Evolutionary conservation across 192 early-diverging fungal species (phyloP).

Genomic region (Haplosporangium gracile): DNA sequence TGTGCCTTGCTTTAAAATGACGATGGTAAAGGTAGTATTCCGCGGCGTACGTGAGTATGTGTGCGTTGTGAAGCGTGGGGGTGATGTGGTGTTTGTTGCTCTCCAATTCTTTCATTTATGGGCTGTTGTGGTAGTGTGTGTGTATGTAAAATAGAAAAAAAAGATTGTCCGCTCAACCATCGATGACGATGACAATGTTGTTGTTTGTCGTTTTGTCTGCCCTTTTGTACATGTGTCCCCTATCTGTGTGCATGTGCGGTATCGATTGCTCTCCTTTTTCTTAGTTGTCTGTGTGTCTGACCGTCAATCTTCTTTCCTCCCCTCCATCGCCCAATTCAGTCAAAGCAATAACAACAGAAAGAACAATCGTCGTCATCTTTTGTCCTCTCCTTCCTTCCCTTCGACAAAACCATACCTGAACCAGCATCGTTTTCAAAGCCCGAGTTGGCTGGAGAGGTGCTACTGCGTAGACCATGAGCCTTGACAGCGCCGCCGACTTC

Average conservation of each 20-base stretch:
- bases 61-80: background rate
- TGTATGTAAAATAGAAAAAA: background rate
- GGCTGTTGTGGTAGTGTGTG: background rate
- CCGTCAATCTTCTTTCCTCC: background rate
- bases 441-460: background rate
- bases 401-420: slow-evolving; percentile 27
- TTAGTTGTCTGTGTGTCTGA: background rate
- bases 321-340: background rate
- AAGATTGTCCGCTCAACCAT: background rate
- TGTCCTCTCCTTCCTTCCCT: background rate
- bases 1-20: too few species aligned
- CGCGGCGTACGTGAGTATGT: too few species aligned
- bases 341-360: background rate
- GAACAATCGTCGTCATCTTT: slow-evolving; percentile 17
- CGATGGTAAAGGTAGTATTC: too few species aligned
- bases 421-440: slow-evolving; percentile 26
- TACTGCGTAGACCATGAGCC: background rate
- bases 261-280: slow-evolving; percentile 29
- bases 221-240: background rate
- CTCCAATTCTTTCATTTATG: background rate
- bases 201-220: background rate
- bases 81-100: background rate
- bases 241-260: slow-evolving; percentile 10
- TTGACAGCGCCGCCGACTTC: slow-evolving; percentile 10
- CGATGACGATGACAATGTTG: background rate